Conservation (phyloP, 768 basidiomycete genomes). For the Suillus ampliporus region DNA sequence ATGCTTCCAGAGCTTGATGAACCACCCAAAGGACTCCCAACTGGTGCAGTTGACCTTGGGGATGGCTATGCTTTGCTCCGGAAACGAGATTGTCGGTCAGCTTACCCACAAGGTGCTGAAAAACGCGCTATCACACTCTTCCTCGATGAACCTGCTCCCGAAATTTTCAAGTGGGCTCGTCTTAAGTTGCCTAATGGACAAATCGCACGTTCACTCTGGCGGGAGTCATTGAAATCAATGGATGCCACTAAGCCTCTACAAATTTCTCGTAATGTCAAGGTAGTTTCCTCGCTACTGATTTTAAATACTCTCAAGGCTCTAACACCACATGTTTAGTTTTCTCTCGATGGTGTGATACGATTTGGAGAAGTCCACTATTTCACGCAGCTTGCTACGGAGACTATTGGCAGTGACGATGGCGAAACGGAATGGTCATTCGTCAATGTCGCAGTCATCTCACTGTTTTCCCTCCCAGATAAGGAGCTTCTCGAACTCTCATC, state of each 20-base stretch:
- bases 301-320: no score
- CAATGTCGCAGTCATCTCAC: constrained; percentile 26
- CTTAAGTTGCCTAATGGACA: constrained; percentile 28
- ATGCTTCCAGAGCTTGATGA: constrained; percentile 16
- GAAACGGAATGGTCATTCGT: background rate
- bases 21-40: no score
- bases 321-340: background rate
- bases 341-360: background rate
- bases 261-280: constrained; percentile 41
- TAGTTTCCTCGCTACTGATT: constrained; percentile 14
- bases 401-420: constrained; percentile 16
- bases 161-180: constrained; percentile 23
- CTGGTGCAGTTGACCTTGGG: no score
- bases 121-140: no score
- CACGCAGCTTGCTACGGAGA: constrained; percentile 12
- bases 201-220: constrained; percentile 16
- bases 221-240: constrained; percentile 15
- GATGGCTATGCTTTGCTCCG: no score
- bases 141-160: no score
- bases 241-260: no score
- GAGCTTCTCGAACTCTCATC: constrained; percentile 21
- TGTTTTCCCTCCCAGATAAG: constrained; percentile 25
- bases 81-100: no score
- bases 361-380: constrained; percentile 23
- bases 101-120: no score